These are phyloP conservation scores for Clitoria ternatea DNA, from an alignment of 306 rosid genomes.

Conservation along the genomic window DNA sequence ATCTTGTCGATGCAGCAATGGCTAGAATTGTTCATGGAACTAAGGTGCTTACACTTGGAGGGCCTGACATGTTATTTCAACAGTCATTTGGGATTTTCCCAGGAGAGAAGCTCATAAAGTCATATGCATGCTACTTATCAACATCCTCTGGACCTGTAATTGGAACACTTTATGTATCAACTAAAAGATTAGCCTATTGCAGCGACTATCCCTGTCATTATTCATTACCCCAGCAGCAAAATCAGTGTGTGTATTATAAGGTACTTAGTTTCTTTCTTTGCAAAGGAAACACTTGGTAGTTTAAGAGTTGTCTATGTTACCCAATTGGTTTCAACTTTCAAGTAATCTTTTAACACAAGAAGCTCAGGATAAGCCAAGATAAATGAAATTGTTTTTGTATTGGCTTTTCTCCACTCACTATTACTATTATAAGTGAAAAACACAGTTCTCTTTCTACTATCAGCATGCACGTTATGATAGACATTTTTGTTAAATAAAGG, in stretches of 20 bases:
- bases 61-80: conserved; percentile 45
- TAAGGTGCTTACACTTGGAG: conserved; percentile 47
- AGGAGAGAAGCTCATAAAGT: conserved; percentile 49
- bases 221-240: conserved; percentile 31
- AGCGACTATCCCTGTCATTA: conserved; percentile 45
- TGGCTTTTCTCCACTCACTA: neutral
- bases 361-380: no score
- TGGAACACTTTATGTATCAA: conserved; percentile 54
- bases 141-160: conserved; percentile 59
- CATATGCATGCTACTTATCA: conserved; percentile 59
- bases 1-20: conserved; percentile 48
- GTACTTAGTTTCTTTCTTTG: conserved; percentile 23
- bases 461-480: neutral
- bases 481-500: neutral
- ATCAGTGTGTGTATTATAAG: conserved; percentile 40
- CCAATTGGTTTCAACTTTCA: neutral
- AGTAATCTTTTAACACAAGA: neutral
- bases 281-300: neutral
- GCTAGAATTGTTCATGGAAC: conserved; percentile 57
- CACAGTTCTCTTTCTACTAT: neutral
- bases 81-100: conserved; percentile 33
- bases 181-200: conserved; percentile 55
- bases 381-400: neutral
- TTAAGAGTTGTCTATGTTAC: neutral
- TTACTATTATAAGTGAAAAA: neutral